Percentiles rank a stretch among this genome's conserved stretches.
phyloP scores from a whole-genome alignment of 805 yeast genomes.

The Lachancea nothofagi region DNA sequence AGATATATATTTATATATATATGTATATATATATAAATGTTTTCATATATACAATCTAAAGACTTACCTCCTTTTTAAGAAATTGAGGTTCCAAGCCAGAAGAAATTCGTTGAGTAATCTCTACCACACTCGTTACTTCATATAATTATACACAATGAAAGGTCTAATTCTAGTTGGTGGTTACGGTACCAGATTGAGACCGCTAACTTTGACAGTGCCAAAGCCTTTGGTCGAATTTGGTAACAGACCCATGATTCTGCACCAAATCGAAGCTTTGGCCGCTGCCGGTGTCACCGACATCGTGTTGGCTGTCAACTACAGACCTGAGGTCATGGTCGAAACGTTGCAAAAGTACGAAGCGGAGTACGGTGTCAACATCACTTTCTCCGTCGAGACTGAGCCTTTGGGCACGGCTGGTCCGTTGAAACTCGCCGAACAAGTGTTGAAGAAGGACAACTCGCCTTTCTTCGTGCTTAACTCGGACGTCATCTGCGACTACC shows the following conservation, averaged over 20 bases:
- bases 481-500: slow-evolving; percentile 98
- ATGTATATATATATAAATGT: no score
- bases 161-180: slow-evolving; percentile 98
- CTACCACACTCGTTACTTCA: not conserved
- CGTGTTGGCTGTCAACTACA: slow-evolving; percentile 96
- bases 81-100: not conserved
- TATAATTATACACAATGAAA: slow-evolving; percentile 49
- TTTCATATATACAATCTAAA: no score
- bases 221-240: slow-evolving; percentile 97
- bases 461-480: slow-evolving; percentile 98
- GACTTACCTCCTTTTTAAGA: not conserved
- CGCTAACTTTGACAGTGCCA: slow-evolving; percentile 89
- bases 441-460: slow-evolving; percentile 87
- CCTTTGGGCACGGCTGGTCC: slow-evolving; percentile 99
- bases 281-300: slow-evolving; percentile 98
- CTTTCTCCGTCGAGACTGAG: slow-evolving; percentile 98
- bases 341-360: slow-evolving; percentile 91
- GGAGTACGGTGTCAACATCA: slow-evolving; percentile 89
- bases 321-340: slow-evolving; percentile 98
- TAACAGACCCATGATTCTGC: slow-evolving; percentile 98
- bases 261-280: slow-evolving; percentile 97
- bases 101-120: not conserved
- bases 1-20: no score
- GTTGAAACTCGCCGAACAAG: slow-evolving; percentile 89
- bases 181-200: slow-evolving; percentile 99